Evolutionary conservation across 2,329 filamentous ascomycete genomes (phyloP), one percentile per base, ranked within the genome.

Genomic region (Botrytis fragariae): DNA sequence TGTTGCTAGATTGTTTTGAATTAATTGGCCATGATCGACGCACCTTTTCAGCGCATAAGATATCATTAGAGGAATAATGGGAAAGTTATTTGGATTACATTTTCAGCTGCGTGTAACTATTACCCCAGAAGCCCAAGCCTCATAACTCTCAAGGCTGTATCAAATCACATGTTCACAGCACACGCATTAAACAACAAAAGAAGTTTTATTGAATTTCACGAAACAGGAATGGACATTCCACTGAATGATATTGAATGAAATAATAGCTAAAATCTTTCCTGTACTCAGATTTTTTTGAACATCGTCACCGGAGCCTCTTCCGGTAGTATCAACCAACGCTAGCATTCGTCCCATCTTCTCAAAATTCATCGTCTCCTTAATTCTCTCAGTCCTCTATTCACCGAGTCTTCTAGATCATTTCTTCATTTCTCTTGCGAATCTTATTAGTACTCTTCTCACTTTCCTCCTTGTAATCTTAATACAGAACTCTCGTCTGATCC

Each of bases 111-210:
- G 12, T 39, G 12, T 54, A 3, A 29, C 14, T 57, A 57, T 57
- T 6, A 57, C 32, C n/a, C 51, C 7, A 18, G n/a, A 57, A 29
- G 6, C 2, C 25, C 12, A 12, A 3, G 14, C 3, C 10, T 51
- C 1, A n/a, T 51, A n/a, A 3, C 4, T 14, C 1, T 3, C 0
- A 0, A 18, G 14, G n/a, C 14, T 57, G 14, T n/a, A 16, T 8
- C 4, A 18, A 29, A 29, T 1, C 7, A 29, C 12, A 18, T 18
- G n/a, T 9, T 57, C 7, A 57, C 12, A 57, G n/a, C 14, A 1
- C 32, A 29, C 14, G 6, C 25, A 29, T 29, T 57, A 2, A 57
- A 29, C 14, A 57, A 29, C 2, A 32, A 32, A 57, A 9, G n/a
- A 57, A 3, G 14, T 1, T 18, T 2, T 29, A 29, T 29, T 18